Evolutionary conservation across 106 monocot species (phyloP), one percentile per base, ranked within the genome.

Genomic region (Narthecium ossifragum): DNA sequence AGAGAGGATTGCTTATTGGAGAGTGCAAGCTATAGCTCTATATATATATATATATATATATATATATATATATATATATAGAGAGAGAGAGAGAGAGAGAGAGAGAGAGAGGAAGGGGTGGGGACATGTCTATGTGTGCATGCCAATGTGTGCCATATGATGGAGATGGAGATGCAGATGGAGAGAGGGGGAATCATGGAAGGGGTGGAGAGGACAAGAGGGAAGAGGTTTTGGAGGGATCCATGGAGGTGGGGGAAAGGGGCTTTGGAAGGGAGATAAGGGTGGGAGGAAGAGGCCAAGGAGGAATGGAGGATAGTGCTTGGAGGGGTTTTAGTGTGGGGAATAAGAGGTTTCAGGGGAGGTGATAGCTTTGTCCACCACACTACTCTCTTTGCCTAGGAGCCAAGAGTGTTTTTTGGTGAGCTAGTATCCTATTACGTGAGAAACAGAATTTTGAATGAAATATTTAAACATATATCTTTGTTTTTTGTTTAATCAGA

Each of bases 141-240:
- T 67, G 36, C 32, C 31, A n/a, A 22, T 43, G 10, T 31, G 34
- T 25, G 67, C 46, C 46, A n/a, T 50, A 46, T 17, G 33, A 67
- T 67, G 34, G 68, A 36, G 68, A 58, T 48, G 48, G 26, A 49
- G 41, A 55, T 5, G 48, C 14, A 43, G 43, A 43, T 43, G 43
- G 43, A 43, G 27, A 23, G 39, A 25, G 41, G 25, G 48, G 32
- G 68, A 68, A 68, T 68, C 68, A 26, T 1, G 48, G 17, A 43
- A 34, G 47, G 25, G 58, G 1, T 33, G 68, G 40, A 68, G 59
- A 59, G 14, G 10, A 57, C 68, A 68, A 68, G 68, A 6, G 17
- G 33, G 57, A 48, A 37, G 46, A 9, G 68, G 3, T 46, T 47
- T 48, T 24, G 47, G 33, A 15, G 32, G 51, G 30, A 31, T 58